Conservation (phyloP, 202 grass and related monocot genomes). For the Eragrostis tef region DNA sequence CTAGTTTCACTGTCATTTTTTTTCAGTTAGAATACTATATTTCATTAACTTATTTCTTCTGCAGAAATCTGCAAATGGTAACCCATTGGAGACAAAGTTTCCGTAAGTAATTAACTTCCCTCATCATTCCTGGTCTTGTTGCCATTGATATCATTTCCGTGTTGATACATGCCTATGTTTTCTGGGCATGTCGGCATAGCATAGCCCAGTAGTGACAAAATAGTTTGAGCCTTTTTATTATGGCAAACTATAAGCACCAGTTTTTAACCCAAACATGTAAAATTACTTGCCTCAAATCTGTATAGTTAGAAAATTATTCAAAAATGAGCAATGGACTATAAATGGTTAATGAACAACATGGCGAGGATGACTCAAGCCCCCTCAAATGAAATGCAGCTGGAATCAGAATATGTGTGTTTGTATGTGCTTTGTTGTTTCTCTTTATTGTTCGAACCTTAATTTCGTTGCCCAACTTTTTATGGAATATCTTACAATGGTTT, state of each 20-base stretch:
- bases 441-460: background rate
- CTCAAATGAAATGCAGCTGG: background rate
- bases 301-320: background rate
- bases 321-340: background rate
- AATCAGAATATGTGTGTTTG: background rate
- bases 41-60: constrained; percentile 22
- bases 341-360: background rate
- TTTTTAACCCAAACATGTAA: background rate
- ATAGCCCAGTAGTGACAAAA: background rate
- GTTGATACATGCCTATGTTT: constrained; percentile 15
- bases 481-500: background rate
- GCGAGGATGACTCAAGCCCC: background rate
- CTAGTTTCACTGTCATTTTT: background rate
- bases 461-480: constrained; percentile 8
- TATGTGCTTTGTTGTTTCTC: constrained; percentile 21
- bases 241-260: background rate
- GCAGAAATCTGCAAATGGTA: constrained; percentile 79
- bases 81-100: constrained; percentile 90
- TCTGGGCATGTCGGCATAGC: background rate
- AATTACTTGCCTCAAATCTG: background rate
- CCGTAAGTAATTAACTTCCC: constrained; percentile 66
- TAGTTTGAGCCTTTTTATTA: background rate
- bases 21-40: background rate
- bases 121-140: constrained; percentile 1
- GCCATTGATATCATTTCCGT: background rate